A percentile compares a stretch with the other conserved stretches of the same genome.
Evolutionary conservation across 805 yeast genomes (phyloP).

Genomic region (Spathaspora girioi): DNA sequence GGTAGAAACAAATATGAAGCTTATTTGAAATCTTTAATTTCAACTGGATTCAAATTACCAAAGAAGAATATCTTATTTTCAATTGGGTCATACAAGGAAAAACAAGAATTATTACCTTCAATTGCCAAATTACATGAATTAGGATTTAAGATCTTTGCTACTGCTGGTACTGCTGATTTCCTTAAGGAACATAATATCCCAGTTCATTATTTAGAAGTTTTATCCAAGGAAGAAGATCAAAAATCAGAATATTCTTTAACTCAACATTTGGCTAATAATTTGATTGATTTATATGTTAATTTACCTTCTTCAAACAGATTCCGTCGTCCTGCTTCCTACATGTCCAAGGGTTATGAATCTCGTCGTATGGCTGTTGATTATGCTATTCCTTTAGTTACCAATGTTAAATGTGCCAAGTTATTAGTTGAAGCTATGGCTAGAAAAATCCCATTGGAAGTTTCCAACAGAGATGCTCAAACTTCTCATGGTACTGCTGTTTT

Average conservation of each 20-base stretch:
- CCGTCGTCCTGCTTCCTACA: conserved; percentile 98
- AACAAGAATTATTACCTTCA: conserved; percentile 86
- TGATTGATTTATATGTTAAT: conserved; percentile 94
- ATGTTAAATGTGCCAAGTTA: conserved; percentile 94
- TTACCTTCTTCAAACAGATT: conserved; percentile 95
- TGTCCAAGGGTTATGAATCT: conserved; percentile 94
- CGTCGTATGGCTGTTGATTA: conserved; percentile 99
- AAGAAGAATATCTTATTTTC: conserved; percentile 91
- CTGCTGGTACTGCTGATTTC: conserved; percentile 99
- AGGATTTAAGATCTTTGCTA: conserved; percentile 91
- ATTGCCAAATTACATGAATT: conserved; percentile 74
- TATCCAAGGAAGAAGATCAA: conserved; percentile 69
- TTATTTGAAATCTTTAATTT: conserved; percentile 86
- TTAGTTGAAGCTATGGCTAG: conserved; percentile 91
- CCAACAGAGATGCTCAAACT: conserved; percentile 83
- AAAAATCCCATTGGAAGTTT: conserved; percentile 60
- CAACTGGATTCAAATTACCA: conserved; percentile 94
- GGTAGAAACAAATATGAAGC: conserved; percentile 98
- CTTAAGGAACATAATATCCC: conserved; percentile 92
- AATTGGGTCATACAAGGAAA: conserved; percentile 95
- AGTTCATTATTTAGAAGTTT: conserved; percentile 89
- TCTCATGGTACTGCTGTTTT: conserved; percentile 77
- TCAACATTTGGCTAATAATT: conserved; percentile 93
- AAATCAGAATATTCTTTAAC: conserved; percentile 93
- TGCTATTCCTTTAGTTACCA: conserved; percentile 95